These are phyloP conservation scores for Podila epicladia DNA, from an alignment of 192 early-diverging fungal species.

Conservation along the genomic window DNA sequence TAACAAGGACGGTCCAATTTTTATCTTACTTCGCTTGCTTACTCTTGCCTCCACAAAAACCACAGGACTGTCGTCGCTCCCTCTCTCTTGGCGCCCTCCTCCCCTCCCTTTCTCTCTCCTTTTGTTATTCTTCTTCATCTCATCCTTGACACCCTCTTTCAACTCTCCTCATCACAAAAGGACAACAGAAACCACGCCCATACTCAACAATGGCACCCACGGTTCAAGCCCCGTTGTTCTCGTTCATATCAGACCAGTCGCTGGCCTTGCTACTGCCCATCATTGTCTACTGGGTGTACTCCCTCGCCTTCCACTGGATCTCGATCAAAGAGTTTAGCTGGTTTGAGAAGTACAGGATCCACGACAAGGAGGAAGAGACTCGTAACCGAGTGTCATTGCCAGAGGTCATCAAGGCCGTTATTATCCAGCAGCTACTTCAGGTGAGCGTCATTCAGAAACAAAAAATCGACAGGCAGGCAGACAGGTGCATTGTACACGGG, in stretches of 20 bases:
- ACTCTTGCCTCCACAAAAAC: too few relatives aligned
- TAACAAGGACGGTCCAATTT: too few relatives aligned
- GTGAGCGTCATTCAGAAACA: slow-evolving; percentile 5
- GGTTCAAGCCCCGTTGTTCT: slow-evolving; percentile 48
- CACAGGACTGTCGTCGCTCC: neutral
- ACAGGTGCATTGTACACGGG: too few relatives aligned
- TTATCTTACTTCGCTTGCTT: too few relatives aligned
- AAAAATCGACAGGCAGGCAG: too few relatives aligned
- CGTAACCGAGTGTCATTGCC: slow-evolving; percentile 71
- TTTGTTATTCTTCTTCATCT: neutral
- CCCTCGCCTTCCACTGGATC: slow-evolving; percentile 69
- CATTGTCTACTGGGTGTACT: slow-evolving; percentile 77
- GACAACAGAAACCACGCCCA: neutral
- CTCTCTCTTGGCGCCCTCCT: neutral
- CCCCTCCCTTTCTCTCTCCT: neutral
- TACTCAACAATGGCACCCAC: slow-evolving; percentile 36
- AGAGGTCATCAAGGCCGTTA: slow-evolving; percentile 71
- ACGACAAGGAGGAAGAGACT: slow-evolving; percentile 62
- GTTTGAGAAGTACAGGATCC: slow-evolving; percentile 77
- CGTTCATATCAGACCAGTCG: slow-evolving; percentile 61
- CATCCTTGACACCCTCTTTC: neutral
- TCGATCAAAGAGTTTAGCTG: slow-evolving; percentile 65
- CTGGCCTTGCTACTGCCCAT: slow-evolving; percentile 65
- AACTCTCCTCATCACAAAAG: neutral
- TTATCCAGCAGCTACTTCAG: slow-evolving; percentile 77